Conservation (phyloP, 1,284 basidiomycete genomes). For the Grifola frondosa region DNA sequence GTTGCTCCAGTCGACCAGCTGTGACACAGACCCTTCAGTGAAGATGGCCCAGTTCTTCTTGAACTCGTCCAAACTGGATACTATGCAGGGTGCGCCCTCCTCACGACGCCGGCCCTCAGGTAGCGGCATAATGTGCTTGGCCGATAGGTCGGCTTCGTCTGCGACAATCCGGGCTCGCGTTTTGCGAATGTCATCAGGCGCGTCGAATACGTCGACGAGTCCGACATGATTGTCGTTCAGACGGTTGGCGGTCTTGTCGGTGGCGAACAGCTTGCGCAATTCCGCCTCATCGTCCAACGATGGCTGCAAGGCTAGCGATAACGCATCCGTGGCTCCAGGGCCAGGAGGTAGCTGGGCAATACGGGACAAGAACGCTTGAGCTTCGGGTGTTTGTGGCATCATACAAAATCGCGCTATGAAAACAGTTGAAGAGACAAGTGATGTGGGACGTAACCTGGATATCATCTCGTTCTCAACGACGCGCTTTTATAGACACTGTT, state of each 20-base stretch:
- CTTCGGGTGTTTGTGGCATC: constrained; percentile 36
- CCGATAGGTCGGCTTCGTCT: constrained; percentile 26
- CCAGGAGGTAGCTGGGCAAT: constrained; percentile 40
- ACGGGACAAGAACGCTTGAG: constrained; percentile 42
- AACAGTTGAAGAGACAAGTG: background rate
- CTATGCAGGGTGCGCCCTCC: constrained; percentile 43
- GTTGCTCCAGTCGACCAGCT: constrained; percentile 56
- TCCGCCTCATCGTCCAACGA: constrained; percentile 54
- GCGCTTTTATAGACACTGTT: too few relatives aligned
- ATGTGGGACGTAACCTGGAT: background rate
- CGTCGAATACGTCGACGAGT: constrained; percentile 55
- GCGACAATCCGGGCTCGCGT: constrained; percentile 35
- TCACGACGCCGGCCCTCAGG: constrained; percentile 29
- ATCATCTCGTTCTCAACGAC: too few relatives aligned
- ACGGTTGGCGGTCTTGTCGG: constrained; percentile 43
- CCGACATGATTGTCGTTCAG: constrained; percentile 50
- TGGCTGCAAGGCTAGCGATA: constrained; percentile 39
- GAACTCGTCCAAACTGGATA: constrained; percentile 50
- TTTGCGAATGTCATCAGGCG: constrained; percentile 43
- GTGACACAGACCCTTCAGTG: constrained; percentile 55
- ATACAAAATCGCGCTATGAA: background rate
- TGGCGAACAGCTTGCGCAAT: constrained; percentile 53
- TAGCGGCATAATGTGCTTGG: constrained; percentile 33
- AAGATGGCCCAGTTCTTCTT: constrained; percentile 60
- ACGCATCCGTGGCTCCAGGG: constrained; percentile 39